phyloP scores from a whole-genome alignment of 768 basidiomycete genomes.

The Serpula lacrymans region DNA sequence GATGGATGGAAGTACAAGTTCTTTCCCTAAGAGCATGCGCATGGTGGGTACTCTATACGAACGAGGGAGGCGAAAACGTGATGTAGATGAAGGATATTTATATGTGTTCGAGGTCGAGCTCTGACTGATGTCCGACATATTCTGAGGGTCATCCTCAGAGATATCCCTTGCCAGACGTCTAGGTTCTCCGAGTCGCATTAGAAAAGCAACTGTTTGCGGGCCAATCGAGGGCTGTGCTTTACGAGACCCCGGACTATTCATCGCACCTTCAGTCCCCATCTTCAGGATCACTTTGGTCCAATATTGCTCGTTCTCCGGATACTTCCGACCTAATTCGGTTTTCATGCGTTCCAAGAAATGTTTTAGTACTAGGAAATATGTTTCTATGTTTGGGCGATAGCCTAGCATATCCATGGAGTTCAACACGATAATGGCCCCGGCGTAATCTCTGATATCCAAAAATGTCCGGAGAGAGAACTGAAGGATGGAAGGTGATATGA shows the following conservation, averaged over 20 bases:
- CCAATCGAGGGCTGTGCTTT: constrained; percentile 9
- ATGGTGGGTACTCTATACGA: constrained; percentile 10
- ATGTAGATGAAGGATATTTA: background rate
- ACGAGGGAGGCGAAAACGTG: background rate
- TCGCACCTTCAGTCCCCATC: constrained; percentile 18
- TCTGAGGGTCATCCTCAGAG: background rate
- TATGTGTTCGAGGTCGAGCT: background rate
- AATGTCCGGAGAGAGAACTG: constrained; percentile 44
- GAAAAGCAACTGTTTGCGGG: constrained; percentile 13
- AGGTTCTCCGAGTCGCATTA: constrained; percentile 17
- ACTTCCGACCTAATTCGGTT: constrained; percentile 10
- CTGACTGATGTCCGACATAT: background rate
- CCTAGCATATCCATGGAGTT: constrained; percentile 25
- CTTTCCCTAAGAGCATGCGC: constrained; percentile 14
- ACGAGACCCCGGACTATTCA: constrained; percentile 17
- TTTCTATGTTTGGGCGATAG: constrained; percentile 30
- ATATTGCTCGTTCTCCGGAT: constrained; percentile 7
- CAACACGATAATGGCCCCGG: constrained; percentile 42
- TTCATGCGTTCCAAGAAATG: constrained; percentile 34
- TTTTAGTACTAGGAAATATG: constrained; percentile 39
- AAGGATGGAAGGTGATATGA: constrained; percentile 33
- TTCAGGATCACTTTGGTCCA: constrained; percentile 22
- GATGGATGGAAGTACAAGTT: background rate
- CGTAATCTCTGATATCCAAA: constrained; percentile 42
- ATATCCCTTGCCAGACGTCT: constrained; percentile 4